Evolutionary conservation across 805 yeast species (phyloP).

Genomic region (Candida ponderosae): DNA sequence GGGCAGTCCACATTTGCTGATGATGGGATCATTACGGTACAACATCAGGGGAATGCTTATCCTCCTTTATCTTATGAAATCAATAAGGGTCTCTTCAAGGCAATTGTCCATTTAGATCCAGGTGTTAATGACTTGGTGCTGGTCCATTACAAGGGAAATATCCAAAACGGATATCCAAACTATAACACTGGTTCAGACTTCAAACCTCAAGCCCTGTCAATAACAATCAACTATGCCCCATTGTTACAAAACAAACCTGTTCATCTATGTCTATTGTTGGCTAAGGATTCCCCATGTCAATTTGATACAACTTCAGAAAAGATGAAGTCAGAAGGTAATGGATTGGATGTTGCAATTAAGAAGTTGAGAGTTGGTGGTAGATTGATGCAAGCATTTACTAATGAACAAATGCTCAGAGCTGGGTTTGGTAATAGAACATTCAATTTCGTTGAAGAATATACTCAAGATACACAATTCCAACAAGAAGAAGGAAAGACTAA

Average conservation of each 20-base stretch:
- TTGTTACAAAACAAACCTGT: constrained; percentile 61
- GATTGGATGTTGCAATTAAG: constrained; percentile 58
- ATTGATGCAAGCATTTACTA: constrained; percentile 85
- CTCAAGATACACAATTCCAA: constrained; percentile 42
- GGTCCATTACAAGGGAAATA: constrained; percentile 33
- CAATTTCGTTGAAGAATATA: constrained; percentile 61
- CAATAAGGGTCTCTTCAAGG: constrained; percentile 65
- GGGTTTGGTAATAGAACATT: constrained; percentile 78
- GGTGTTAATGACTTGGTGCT: constrained; percentile 57
- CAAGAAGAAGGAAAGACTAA: constrained; percentile 27
- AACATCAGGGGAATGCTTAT: constrained; percentile 28
- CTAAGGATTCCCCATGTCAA: constrained; percentile 59
- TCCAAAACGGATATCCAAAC: constrained; percentile 24
- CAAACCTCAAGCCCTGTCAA: constrained; percentile 6
- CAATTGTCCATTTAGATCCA: constrained; percentile 58
- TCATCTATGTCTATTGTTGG: constrained; percentile 74
- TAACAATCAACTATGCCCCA: constrained; percentile 44
- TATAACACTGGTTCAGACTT: constrained; percentile 1
- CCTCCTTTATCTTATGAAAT: constrained; percentile 72
- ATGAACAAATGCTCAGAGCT: constrained; percentile 75
- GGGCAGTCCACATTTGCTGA: constrained; percentile 29
- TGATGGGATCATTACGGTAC: constrained; percentile 34
- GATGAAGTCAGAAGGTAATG: constrained; percentile 48
- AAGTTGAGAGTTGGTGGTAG: constrained; percentile 79
- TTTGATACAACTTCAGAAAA: constrained; percentile 64